Evolutionary conservation across 2,329 filamentous ascomycete genomes (phyloP).

Genomic region (Diplodia seriata): DNA sequence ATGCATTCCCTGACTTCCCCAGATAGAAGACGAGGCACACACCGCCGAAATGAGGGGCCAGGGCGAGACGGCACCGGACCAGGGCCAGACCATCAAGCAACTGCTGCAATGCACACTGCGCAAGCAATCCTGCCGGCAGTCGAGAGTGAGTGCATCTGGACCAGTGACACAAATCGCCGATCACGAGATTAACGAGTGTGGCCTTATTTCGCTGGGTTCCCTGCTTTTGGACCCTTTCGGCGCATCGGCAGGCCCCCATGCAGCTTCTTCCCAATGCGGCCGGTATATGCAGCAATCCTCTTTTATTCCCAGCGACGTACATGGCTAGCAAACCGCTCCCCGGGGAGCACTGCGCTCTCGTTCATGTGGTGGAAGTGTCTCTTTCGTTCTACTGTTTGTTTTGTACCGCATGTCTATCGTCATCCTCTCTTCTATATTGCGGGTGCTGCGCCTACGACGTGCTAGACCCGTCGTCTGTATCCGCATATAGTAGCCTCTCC

Average conservation of each 20-base stretch:
- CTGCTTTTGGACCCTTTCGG: slow-evolving; percentile 13
- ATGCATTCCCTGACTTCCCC: neutral
- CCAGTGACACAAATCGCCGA: slow-evolving; percentile 15
- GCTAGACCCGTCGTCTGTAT: neutral
- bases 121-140: slow-evolving; percentile 31
- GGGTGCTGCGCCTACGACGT: neutral
- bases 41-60: neutral
- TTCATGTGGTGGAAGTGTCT: slow-evolving; percentile 27
- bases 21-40: neutral
- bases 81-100: neutral
- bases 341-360: neutral
- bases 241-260: neutral
- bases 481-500: slow-evolving; percentile 22
- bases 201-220: neutral
- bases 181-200: slow-evolving; percentile 24
- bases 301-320: neutral
- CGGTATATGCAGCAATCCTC: slow-evolving; percentile 18
- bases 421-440: slow-evolving; percentile 18
- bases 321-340: neutral
- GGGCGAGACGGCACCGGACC: too few relatives aligned
- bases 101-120: neutral
- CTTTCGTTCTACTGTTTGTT: neutral
- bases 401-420: slow-evolving; percentile 19
- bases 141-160: slow-evolving; percentile 3
- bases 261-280: slow-evolving; percentile 16